phyloP scores from a whole-genome alignment of 768 basidiomycete genomes.

The Candolleomyces eurysporus region DNA sequence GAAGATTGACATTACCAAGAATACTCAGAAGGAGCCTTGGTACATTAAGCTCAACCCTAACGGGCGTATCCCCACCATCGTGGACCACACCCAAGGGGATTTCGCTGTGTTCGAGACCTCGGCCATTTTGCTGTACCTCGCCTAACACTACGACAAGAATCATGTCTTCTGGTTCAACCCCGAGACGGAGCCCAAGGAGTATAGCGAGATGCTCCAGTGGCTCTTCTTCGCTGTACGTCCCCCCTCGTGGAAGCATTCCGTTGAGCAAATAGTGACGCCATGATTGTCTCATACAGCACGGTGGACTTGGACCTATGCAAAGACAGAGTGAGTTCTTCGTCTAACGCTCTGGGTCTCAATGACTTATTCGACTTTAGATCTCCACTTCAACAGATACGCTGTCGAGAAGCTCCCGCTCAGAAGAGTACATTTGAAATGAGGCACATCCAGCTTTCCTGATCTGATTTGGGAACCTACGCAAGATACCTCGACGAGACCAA shows the following conservation, averaged over 20 bases:
- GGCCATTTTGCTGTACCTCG: slow-evolving; percentile 82
- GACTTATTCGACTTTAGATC: slow-evolving; percentile 35
- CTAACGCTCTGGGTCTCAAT: neutral
- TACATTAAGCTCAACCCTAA: slow-evolving; percentile 76
- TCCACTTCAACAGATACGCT: slow-evolving; percentile 67
- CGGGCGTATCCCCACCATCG: slow-evolving; percentile 66
- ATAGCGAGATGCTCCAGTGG: slow-evolving; percentile 80
- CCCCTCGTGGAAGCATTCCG: neutral
- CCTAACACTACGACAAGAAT: slow-evolving; percentile 77
- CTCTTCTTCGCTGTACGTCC: slow-evolving; percentile 70
- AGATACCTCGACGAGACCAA: slow-evolving; percentile 81
- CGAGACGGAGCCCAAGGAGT: slow-evolving; percentile 49
- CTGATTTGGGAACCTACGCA: slow-evolving; percentile 18
- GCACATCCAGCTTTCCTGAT: slow-evolving; percentile 4
- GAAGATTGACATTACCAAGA: slow-evolving; percentile 56
- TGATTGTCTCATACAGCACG: slow-evolving; percentile 47
- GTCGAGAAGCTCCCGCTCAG: slow-evolving; percentile 68
- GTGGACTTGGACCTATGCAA: slow-evolving; percentile 85
- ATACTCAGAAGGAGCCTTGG: slow-evolving; percentile 80
- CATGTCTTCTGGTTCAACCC: slow-evolving; percentile 65
- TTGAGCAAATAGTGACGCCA: neutral
- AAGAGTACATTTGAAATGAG: slow-evolving; percentile 43
- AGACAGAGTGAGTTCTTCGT: slow-evolving; percentile 46
- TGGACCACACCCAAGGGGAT: slow-evolving; percentile 58
- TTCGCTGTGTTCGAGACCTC: slow-evolving; percentile 75